These are phyloP conservation scores for Acarospora socialis DNA, from an alignment of 2,329 filamentous ascomycete species.

Conservation along the genomic window DNA sequence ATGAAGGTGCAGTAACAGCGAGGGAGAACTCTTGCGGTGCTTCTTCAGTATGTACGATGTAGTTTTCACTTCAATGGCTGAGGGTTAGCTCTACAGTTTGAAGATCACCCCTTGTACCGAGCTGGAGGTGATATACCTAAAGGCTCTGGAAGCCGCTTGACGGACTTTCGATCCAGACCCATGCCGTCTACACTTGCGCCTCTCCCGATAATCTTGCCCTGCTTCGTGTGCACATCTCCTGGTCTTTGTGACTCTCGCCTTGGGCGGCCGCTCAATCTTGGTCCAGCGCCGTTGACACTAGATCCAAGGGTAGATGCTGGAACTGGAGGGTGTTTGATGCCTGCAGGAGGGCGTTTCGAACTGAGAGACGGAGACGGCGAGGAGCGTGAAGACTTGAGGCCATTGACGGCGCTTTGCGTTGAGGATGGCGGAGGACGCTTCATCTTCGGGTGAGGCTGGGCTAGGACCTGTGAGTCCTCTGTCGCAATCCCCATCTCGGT, in stretches of 20 bases:
- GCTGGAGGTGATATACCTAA: conserved; percentile 15
- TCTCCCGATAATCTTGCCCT: conserved; percentile 21
- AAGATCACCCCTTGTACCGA: conserved; percentile 9
- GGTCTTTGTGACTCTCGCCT: conserved; percentile 41
- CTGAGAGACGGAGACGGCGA: conserved; percentile 41
- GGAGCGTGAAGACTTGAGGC: conserved; percentile 41
- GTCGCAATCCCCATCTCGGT: conserved; percentile 30
- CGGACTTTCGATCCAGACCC: conserved; percentile 20
- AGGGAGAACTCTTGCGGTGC: conserved; percentile 58
- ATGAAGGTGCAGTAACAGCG: conserved; percentile 74
- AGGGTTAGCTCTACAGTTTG: neutral
- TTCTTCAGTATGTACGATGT: conserved; percentile 71
- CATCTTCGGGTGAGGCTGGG: conserved; percentile 40
- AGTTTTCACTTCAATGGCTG: conserved; percentile 47
- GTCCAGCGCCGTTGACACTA: conserved; percentile 16
- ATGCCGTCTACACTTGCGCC: conserved; percentile 16
- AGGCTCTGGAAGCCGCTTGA: conserved; percentile 29
- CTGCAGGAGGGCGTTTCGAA: conserved; percentile 42
- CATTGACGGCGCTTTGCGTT: conserved; percentile 48
- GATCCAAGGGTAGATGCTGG: conserved; percentile 31
- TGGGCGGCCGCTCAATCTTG: conserved; percentile 33
- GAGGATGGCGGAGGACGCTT: conserved; percentile 54
- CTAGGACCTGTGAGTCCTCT: no score
- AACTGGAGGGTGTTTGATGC: conserved; percentile 36
- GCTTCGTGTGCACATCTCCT: conserved; percentile 23